A percentile compares a stretch with the other conserved stretches of the same genome.
phyloP scores from a whole-genome alignment of 2,329 filamentous ascomycete species.

The Emmonsiellopsis sp. region DNA sequence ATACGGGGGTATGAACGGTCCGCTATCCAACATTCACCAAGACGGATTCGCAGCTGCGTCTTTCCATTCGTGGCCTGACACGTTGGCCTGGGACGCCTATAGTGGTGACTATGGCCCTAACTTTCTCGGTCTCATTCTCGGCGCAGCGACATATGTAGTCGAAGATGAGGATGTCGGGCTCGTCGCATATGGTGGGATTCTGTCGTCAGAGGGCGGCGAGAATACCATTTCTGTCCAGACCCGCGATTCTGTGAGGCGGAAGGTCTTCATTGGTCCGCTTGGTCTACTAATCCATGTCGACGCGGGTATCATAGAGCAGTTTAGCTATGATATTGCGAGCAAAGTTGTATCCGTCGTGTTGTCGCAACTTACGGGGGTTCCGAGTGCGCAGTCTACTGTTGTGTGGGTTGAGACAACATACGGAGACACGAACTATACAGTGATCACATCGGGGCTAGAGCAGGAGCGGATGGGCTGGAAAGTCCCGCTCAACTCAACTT shows the following conservation, averaged over 20 bases:
- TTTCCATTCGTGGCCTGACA: slow-evolving; percentile 49
- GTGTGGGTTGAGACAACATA: not conserved
- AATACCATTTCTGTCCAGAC: slow-evolving; percentile 28
- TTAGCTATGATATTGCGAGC: slow-evolving; percentile 22
- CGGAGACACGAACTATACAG: too few species aligned
- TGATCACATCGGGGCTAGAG: too few species aligned
- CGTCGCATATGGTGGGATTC: slow-evolving; percentile 42
- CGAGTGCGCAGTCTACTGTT: not conserved
- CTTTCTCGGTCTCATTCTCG: slow-evolving; percentile 44
- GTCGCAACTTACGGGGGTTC: not conserved
- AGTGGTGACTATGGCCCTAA: slow-evolving; percentile 50
- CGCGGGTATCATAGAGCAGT: slow-evolving; percentile 33
- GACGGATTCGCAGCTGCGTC: slow-evolving; percentile 47
- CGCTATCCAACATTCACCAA: slow-evolving; percentile 46
- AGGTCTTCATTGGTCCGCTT: slow-evolving; percentile 41
- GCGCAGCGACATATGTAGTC: slow-evolving; percentile 42
- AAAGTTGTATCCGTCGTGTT: not conserved
- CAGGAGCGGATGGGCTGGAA: too few species aligned
- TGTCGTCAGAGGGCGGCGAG: slow-evolving; percentile 16
- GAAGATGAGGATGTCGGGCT: slow-evolving; percentile 37
- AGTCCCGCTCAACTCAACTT: too few species aligned
- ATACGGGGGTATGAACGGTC: slow-evolving; percentile 24
- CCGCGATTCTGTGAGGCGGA: slow-evolving; percentile 38
- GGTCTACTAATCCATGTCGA: slow-evolving; percentile 35
- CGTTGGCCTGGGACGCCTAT: slow-evolving; percentile 47